Evolutionary conservation across 805 yeast species (phyloP).

Genomic region (Kluyveromyces aestuarii): DNA sequence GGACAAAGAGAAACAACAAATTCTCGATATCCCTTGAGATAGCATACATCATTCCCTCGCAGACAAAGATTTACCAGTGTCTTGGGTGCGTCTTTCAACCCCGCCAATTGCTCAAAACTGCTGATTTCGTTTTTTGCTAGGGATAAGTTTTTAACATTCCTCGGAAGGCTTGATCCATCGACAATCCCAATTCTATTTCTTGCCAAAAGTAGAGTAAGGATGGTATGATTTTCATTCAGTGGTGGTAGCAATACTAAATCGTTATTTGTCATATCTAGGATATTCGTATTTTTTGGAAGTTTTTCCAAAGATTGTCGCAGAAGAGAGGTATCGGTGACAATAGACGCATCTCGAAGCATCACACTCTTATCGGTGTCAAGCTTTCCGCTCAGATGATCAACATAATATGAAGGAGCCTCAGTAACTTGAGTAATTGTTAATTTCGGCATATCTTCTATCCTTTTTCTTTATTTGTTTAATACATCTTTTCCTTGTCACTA

Average conservation of each 20-base stretch:
- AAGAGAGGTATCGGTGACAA: slow-evolving; percentile 36
- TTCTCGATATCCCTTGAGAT: slow-evolving; percentile 44
- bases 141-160: slow-evolving; percentile 37
- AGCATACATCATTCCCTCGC: slow-evolving; percentile 48
- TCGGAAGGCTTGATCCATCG: slow-evolving; percentile 27
- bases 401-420: slow-evolving; percentile 41
- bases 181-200: slow-evolving; percentile 47
- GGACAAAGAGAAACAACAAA: slow-evolving; percentile 59
- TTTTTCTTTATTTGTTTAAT: background rate
- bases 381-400: slow-evolving; percentile 30
- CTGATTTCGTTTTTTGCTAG: slow-evolving; percentile 47
- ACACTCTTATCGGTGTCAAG: slow-evolving; percentile 21
- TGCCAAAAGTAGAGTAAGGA: slow-evolving; percentile 47
- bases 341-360: slow-evolving; percentile 24
- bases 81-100: slow-evolving; percentile 32
- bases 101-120: slow-evolving; percentile 36
- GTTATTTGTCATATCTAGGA: slow-evolving; percentile 73
- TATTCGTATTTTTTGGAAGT: slow-evolving; percentile 36
- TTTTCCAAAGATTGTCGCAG: slow-evolving; percentile 34
- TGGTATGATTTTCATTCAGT: slow-evolving; percentile 32
- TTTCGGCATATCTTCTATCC: slow-evolving; percentile 10
- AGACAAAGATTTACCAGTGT: slow-evolving; percentile 42
- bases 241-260: slow-evolving; percentile 50
- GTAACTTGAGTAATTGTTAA: slow-evolving; percentile 42
- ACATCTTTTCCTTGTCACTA: background rate